Evolutionary conservation across 2,329 filamentous ascomycete species (phyloP).

Genomic region (Hymenoscyphus fraxineus): DNA sequence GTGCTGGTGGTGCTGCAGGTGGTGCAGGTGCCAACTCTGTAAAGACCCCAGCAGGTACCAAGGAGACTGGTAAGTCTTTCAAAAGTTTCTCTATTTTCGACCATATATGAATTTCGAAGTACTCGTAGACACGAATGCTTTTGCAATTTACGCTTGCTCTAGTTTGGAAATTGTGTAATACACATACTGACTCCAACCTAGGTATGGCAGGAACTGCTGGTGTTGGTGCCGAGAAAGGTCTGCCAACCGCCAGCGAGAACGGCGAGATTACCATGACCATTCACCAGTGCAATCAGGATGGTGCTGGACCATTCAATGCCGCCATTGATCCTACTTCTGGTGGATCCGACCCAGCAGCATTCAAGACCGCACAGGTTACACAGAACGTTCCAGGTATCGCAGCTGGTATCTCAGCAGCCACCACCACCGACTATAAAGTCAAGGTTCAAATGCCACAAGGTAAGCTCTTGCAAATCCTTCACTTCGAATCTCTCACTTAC

Average conservation of each 20-base stretch:
- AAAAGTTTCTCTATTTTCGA: too few relatives aligned
- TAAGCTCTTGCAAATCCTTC: too few relatives aligned
- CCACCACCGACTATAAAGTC: constrained; percentile 61
- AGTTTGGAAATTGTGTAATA: too few relatives aligned
- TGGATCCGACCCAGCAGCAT: constrained; percentile 56
- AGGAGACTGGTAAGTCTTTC: constrained; percentile 41
- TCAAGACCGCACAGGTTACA: constrained; percentile 55
- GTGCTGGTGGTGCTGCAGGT: constrained; percentile 26
- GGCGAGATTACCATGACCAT: constrained; percentile 61
- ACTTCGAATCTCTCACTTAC: too few relatives aligned
- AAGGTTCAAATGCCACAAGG: constrained; percentile 57
- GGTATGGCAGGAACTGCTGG: constrained; percentile 51
- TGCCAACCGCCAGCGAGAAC: constrained; percentile 58
- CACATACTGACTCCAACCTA: too few relatives aligned
- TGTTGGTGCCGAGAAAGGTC: constrained; percentile 44
- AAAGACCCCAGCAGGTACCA: constrained; percentile 44
- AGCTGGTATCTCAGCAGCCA: constrained; percentile 54
- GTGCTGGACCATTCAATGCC: constrained; percentile 60
- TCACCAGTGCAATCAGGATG: constrained; percentile 70
- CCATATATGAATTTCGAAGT: too few relatives aligned
- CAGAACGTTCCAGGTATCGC: constrained; percentile 58
- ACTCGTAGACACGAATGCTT: too few relatives aligned
- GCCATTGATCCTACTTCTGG: constrained; percentile 60
- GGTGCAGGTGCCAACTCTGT: constrained; percentile 35
- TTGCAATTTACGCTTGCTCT: too few relatives aligned